These are phyloP conservation scores for Chalciporus piperatus DNA, from an alignment of 768 basidiomycete species.

Conservation along the genomic window DNA sequence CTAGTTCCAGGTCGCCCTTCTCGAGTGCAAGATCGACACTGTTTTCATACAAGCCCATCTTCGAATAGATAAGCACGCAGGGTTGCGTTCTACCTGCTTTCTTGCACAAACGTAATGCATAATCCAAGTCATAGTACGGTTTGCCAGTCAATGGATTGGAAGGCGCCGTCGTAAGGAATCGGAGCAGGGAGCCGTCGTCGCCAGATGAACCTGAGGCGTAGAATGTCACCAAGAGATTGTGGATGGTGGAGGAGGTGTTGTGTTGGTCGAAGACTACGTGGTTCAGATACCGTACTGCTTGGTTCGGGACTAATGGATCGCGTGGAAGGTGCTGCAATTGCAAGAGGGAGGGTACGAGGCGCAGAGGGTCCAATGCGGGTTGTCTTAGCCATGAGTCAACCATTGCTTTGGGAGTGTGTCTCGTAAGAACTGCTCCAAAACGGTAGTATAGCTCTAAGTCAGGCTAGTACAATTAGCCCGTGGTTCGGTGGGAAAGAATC, in stretches of 20 bases:
- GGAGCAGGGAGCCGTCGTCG: constrained; percentile 78
- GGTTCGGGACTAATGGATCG: constrained; percentile 73
- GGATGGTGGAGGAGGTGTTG: constrained; percentile 81
- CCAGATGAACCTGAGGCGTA: constrained; percentile 51
- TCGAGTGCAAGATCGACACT: constrained; percentile 93
- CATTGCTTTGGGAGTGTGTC: constrained; percentile 82
- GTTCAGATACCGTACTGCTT: constrained; percentile 87
- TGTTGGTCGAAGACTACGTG: constrained; percentile 79
- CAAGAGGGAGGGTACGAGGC: constrained; percentile 85
- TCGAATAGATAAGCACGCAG: constrained; percentile 95
- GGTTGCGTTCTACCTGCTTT: constrained; percentile 75
- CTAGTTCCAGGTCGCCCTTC: constrained; percentile 92
- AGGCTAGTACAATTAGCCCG: constrained; percentile 44
- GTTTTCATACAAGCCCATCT: constrained; percentile 97
- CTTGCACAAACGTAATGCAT: constrained; percentile 91
- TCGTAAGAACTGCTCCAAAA: constrained; percentile 85
- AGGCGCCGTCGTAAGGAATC: constrained; percentile 81
- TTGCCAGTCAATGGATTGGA: constrained; percentile 77
- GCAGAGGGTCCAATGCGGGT: constrained; percentile 71
- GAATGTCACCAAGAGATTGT: constrained; percentile 92
- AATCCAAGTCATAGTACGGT: constrained; percentile 97
- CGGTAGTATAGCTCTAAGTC: constrained; percentile 89
- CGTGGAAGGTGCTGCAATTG: constrained; percentile 72
- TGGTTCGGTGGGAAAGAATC: background rate
- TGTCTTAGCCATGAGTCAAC: constrained; percentile 93